A percentile compares a stretch with the other conserved stretches of the same genome.
Conservation (phyloP, 192 early-diverging fungal species). For the Rhizophagus sp. region DNA sequence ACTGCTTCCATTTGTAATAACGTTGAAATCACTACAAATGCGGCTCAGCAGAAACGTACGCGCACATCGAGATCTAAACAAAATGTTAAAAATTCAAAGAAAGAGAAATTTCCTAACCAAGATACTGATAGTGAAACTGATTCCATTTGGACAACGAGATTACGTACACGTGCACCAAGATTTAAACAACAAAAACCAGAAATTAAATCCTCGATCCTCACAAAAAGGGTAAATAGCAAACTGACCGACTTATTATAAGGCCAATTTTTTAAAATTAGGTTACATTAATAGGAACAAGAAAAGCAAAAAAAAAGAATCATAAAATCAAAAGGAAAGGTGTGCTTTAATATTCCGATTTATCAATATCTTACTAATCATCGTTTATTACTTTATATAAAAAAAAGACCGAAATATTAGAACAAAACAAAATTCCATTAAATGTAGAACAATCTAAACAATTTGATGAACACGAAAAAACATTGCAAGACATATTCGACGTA, state of each 20-base stretch:
- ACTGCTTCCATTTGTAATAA: background rate
- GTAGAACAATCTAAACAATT: background rate
- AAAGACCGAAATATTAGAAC: background rate
- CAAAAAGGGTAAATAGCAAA: background rate
- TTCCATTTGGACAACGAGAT: no score
- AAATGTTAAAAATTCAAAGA: no score
- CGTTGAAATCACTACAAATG: background rate
- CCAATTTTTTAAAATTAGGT: background rate
- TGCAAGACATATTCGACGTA: no score
- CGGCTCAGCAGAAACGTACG: no score
- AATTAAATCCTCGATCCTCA: background rate
- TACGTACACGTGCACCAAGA: no score
- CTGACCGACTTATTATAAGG: background rate
- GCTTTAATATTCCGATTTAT: background rate
- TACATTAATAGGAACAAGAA: conserved; percentile 19
- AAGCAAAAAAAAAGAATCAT: conserved; percentile 1
- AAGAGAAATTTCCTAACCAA: background rate
- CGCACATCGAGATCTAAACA: background rate
- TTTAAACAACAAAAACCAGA: conserved; percentile 10
- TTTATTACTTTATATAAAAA: background rate
- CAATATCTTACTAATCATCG: background rate
- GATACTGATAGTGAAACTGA: no score
- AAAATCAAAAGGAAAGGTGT: conserved; percentile 11
- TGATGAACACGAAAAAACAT: background rate
- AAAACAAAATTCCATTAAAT: background rate